phyloP scores from a whole-genome alignment of 148 eudicot species.

The Salicornia ramosissima region DNA sequence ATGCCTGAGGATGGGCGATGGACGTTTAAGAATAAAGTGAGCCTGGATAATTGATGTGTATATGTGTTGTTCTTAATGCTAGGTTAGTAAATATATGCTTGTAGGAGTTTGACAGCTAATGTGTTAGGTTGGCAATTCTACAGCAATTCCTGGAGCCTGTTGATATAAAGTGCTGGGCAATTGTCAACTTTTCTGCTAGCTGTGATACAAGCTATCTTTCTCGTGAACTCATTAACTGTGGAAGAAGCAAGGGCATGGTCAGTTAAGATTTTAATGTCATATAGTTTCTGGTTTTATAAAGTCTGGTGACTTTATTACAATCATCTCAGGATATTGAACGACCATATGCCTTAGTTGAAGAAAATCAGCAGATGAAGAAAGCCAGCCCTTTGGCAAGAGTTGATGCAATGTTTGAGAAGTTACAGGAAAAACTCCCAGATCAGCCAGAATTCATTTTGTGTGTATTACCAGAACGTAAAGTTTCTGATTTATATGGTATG shows the following conservation, averaged over 20 bases:
- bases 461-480: constrained; percentile 76
- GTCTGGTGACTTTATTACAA: constrained; percentile 6
- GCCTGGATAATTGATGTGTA: constrained; percentile 19
- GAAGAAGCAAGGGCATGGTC: constrained; percentile 77
- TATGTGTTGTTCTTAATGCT: neutral
- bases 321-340: constrained; percentile 50
- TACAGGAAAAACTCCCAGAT: constrained; percentile 68
- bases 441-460: constrained; percentile 79
- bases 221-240: constrained; percentile 62
- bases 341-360: constrained; percentile 71
- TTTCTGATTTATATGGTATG: constrained; percentile 74
- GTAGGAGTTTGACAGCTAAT: neutral
- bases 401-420: constrained; percentile 68
- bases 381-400: constrained; percentile 58
- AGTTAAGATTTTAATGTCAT: constrained; percentile 19
- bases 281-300: neutral
- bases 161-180: constrained; percentile 68
- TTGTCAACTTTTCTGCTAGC: constrained; percentile 83
- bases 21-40: constrained; percentile 71
- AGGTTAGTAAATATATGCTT: neutral
- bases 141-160: constrained; percentile 65
- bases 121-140: constrained; percentile 18
- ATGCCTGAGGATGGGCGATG: constrained; percentile 67
- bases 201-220: constrained; percentile 66
- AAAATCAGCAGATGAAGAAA: constrained; percentile 52